phyloP scores from a whole-genome alignment of 345 rosid species.

The Trapa incisa region DNA sequence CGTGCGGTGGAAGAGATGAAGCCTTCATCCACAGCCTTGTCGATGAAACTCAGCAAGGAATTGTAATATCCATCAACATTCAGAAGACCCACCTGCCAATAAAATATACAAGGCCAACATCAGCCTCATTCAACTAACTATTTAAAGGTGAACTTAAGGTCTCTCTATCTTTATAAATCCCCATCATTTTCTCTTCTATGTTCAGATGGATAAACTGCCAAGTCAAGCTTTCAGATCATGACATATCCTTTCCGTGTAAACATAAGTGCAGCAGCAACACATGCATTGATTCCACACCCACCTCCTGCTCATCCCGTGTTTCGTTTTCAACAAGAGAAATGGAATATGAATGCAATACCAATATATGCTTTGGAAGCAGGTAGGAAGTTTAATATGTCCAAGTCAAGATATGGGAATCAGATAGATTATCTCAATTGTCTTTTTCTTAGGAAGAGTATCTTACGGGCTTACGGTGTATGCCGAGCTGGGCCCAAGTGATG shows the following conservation, averaged over 20 bases:
- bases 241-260: constrained; percentile 34
- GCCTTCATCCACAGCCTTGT: constrained; percentile 94
- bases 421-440: neutral
- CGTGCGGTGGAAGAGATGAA: constrained; percentile 78
- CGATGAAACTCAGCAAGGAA: constrained; percentile 69
- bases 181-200: constrained; percentile 16
- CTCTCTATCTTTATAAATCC: neutral
- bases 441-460: constrained; percentile 8
- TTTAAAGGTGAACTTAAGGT: no score
- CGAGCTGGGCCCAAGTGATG: constrained; percentile 96
- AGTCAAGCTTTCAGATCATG: constrained; percentile 10
- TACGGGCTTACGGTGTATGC: constrained; percentile 91
- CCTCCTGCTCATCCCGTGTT: neutral
- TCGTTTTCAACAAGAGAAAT: neutral
- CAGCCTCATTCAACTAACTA: neutral
- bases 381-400: neutral
- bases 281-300: constrained; percentile 24
- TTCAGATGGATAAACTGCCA: constrained; percentile 15
- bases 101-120: neutral
- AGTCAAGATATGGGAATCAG: neutral
- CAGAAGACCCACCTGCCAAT: constrained; percentile 73
- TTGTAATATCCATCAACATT: constrained; percentile 90
- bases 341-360: neutral
- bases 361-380: neutral
- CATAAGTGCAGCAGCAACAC: constrained; percentile 22